Evolutionary conservation across 108 stramenopile species (phyloP), one percentile per base, ranked within the genome.

Genomic region (Hondaea fermentalgiana): DNA sequence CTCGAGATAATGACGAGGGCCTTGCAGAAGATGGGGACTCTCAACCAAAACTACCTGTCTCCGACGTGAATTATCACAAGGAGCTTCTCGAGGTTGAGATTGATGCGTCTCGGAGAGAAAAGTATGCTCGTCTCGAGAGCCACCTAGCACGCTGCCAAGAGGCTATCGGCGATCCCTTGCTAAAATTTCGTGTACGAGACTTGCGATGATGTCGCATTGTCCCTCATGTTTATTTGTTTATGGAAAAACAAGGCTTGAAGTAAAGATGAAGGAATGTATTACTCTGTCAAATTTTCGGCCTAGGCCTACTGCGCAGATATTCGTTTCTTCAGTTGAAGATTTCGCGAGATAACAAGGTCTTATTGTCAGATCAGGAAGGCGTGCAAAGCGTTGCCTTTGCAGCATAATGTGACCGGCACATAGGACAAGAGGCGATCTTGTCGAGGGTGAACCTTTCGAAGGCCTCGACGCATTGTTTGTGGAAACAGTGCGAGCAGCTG

Each of bases 401-500:
- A 8, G 51, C 49, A 45, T 83, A 83, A 6, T 83, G 76, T 0
- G 45, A 47, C 6, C 76, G 45, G 3, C 76, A 83, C 76, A 83
- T 83, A 16, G 76, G 76, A 23, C 76, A 83, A 16, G 10, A 16
- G 25, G 76, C 76, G 49, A 2, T 45, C 4, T 83, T 83, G 19
- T 83, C 76, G 25, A 83, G 19, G 49, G n/a, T 83, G 23, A 83
- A 83, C 49, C 76, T 43, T 23, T 83, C 76, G n/a, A 83, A 83
- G 1, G 76, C 76, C 23, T 83, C 76, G 45, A 83, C 49, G 76
- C 76, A 83, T 17, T 83, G 76, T 17, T 47, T 23, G 76, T 83
- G 76, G 28, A 83, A 83, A 45, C 45, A 47, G 28, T 83, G 76
- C 25, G 76, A 83, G 51, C 76, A 83, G 76, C 76, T 83, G 3